Evolutionary conservation across 1,284 basidiomycete species (phyloP).

Genomic region (Trametes sp.): DNA sequence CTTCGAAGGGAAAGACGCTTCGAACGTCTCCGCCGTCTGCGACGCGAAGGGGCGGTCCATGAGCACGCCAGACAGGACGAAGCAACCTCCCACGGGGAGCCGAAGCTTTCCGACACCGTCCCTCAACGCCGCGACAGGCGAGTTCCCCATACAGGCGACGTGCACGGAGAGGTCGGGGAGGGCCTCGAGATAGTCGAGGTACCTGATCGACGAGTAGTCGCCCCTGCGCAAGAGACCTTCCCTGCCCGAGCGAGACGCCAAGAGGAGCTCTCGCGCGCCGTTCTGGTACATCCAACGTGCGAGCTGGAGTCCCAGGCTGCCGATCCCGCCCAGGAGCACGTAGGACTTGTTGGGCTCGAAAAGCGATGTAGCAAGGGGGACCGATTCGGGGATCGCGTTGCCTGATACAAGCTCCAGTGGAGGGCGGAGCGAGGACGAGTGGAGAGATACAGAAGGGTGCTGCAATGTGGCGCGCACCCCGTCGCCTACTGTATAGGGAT

Average conservation of each 20-base stretch:
- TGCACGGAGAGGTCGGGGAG: constrained; percentile 36
- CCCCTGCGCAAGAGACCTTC: constrained; percentile 29
- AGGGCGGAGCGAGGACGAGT: not conserved
- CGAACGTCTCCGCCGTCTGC: constrained; percentile 42
- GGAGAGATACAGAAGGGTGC: not conserved
- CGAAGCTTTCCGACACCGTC: not conserved
- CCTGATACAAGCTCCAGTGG: not conserved
- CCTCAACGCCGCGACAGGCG: not conserved
- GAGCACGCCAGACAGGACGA: constrained; percentile 45
- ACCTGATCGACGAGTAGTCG: constrained; percentile 36
- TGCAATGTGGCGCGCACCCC: not conserved
- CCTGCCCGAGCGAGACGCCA: constrained; percentile 48
- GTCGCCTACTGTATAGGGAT: constrained; percentile 22
- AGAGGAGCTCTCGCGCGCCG: constrained; percentile 47
- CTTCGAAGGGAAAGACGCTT: constrained; percentile 42
- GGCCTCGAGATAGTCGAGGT: constrained; percentile 42
- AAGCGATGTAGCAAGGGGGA: not conserved
- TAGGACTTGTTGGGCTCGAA: constrained; percentile 29
- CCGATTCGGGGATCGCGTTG: not conserved
- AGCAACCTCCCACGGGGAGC: constrained; percentile 44
- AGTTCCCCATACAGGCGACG: not conserved
- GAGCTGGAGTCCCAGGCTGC: constrained; percentile 41
- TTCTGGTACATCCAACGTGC: constrained; percentile 51
- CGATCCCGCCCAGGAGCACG: constrained; percentile 34
- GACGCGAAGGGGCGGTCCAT: constrained; percentile 43